Evolutionary conservation across 2,329 filamentous ascomycete species (phyloP).

Genomic region (Fusarium mexicanum): DNA sequence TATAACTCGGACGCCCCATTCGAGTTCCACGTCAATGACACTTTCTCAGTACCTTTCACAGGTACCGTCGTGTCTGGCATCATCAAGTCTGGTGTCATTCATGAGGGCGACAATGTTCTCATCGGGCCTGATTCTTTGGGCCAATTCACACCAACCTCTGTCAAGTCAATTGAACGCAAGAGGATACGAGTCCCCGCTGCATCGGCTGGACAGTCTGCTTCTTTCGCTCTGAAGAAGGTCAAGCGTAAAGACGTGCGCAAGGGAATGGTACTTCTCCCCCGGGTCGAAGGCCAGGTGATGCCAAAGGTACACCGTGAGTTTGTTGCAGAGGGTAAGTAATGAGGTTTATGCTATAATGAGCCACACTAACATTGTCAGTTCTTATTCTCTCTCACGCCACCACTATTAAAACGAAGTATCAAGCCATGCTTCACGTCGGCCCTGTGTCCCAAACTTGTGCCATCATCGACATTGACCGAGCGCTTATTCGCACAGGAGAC

Average conservation of each 20-base stretch:
- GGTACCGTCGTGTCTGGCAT: slow-evolving; percentile 97
- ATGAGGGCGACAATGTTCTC: slow-evolving; percentile 88
- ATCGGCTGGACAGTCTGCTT: slow-evolving; percentile 90
- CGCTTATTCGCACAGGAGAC: slow-evolving; percentile 93
- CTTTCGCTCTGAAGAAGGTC: slow-evolving; percentile 88
- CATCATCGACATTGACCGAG: slow-evolving; percentile 97
- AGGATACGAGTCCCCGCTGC: slow-evolving; percentile 88
- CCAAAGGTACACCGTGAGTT: slow-evolving; percentile 81
- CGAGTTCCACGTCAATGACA: slow-evolving; percentile 96
- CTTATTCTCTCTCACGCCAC: slow-evolving; percentile 95
- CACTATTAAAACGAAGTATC: slow-evolving; percentile 95
- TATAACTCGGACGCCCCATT: slow-evolving; percentile 90
- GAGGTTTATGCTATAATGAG: too few species aligned
- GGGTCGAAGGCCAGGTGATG: slow-evolving; percentile 74
- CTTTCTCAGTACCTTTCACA: slow-evolving; percentile 96
- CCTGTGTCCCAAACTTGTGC: slow-evolving; percentile 95
- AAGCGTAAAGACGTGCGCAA: slow-evolving; percentile 93
- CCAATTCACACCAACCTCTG: slow-evolving; percentile 85
- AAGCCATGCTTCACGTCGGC: slow-evolving; percentile 97
- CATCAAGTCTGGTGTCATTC: slow-evolving; percentile 86
- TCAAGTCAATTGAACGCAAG: slow-evolving; percentile 95
- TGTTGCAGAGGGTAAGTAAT: slow-evolving; percentile 73
- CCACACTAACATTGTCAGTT: slow-evolving; percentile 59
- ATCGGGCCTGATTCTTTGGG: slow-evolving; percentile 92
- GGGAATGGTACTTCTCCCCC: slow-evolving; percentile 95